These are phyloP conservation scores for Mycena filopes DNA, from an alignment of 768 basidiomycete genomes.

Conservation along the genomic window DNA sequence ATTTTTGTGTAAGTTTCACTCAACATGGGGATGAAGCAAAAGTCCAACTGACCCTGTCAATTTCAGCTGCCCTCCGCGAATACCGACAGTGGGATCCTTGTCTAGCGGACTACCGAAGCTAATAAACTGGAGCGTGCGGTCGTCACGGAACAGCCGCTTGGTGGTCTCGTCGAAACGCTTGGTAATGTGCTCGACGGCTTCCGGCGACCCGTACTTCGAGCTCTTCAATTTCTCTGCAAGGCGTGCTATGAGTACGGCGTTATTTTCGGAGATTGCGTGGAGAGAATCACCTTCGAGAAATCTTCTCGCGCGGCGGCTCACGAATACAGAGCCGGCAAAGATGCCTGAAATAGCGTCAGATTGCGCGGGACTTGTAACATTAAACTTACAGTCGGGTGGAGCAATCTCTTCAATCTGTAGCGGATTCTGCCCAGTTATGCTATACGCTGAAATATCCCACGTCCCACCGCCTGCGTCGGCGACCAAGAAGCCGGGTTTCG, in stretches of 20 bases:
- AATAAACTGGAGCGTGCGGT: conserved; percentile 75
- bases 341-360: conserved; percentile 54
- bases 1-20: background rate
- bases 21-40: background rate
- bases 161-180: conserved; percentile 86
- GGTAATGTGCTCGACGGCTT: conserved; percentile 82
- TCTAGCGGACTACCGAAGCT: conserved; percentile 83
- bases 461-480: conserved; percentile 87
- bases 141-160: conserved; percentile 80
- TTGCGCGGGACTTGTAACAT: background rate
- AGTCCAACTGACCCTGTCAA: conserved; percentile 64
- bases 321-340: conserved; percentile 87
- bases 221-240: conserved; percentile 74
- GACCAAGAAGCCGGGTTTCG: conserved; percentile 81
- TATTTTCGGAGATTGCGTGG: conserved; percentile 13
- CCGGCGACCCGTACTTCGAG: conserved; percentile 78
- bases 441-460: conserved; percentile 84
- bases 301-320: conserved; percentile 76
- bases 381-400: conserved; percentile 77
- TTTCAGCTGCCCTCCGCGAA: conserved; percentile 77
- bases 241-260: background rate
- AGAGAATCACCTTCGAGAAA: conserved; percentile 70
- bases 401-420: conserved; percentile 86
- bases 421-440: conserved; percentile 73
- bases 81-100: conserved; percentile 75